These are phyloP conservation scores for Elsinoe batatas DNA, from an alignment of 2,329 filamentous ascomycete genomes.

Conservation along the genomic window DNA sequence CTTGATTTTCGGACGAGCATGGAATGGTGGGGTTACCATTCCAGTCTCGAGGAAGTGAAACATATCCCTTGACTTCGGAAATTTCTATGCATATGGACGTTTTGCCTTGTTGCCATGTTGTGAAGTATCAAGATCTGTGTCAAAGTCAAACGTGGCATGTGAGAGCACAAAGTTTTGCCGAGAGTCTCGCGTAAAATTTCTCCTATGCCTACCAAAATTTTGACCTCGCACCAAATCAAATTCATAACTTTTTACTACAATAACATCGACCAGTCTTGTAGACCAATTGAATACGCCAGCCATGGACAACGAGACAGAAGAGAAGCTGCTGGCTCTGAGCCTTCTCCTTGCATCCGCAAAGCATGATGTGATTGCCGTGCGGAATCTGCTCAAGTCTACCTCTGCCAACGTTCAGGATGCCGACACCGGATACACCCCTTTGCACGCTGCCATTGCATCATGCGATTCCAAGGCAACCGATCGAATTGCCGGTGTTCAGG, in stretches of 20 bases:
- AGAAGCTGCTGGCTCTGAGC: slow-evolving; percentile 43
- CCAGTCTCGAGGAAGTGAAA: too few relatives aligned
- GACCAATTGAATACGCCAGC: neutral
- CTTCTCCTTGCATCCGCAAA: slow-evolving; percentile 57
- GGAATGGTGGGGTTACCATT: too few relatives aligned
- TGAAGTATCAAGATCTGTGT: neutral
- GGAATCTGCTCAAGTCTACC: slow-evolving; percentile 52
- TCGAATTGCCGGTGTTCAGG: slow-evolving; percentile 20
- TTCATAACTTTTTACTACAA: neutral
- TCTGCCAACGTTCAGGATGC: slow-evolving; percentile 71
- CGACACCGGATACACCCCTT: slow-evolving; percentile 73
- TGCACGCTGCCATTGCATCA: slow-evolving; percentile 75
- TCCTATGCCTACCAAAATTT: neutral
- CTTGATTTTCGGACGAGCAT: too few relatives aligned
- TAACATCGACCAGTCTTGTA: neutral
- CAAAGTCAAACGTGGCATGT: neutral
- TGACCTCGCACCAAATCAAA: neutral
- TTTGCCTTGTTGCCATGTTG: too few relatives aligned
- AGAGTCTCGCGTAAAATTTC: slow-evolving; percentile 2
- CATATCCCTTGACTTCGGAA: too few relatives aligned
- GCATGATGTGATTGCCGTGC: slow-evolving; percentile 58
- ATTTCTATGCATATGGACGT: too few relatives aligned
- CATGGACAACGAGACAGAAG: slow-evolving; percentile 26
- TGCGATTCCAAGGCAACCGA: slow-evolving; percentile 37
- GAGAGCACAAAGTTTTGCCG: neutral